Base-by-base conservation (phyloP, 1,139 yeast species). In the Scheffersomyces illinoinensis region DNA sequence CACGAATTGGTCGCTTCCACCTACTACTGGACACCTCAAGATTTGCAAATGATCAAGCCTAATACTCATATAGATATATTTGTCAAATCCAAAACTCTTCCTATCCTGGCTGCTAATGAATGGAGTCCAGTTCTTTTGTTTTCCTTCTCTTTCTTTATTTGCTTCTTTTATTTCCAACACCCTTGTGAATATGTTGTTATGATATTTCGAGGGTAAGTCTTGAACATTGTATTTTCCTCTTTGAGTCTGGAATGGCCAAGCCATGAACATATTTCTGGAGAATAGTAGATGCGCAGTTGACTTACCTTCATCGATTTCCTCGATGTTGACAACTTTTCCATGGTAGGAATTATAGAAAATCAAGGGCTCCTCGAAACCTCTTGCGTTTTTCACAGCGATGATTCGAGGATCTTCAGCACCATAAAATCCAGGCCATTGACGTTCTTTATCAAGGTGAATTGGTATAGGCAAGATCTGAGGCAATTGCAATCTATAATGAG, bases 41-140 rank as follows among this genome's bases (percentile, higher is more conserved):
- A 77, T 64, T 59, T 75, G 75, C 49, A 77, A 65, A 54, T 70
- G 65, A n/a, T 74, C 67, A 77, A 78, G 76, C 50, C 78, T 62
- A 59, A 76, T 76, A 17, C 77, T 69, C 53, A 77, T 72, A 56
- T 70, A 62, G n/a, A 77, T 56, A 23, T 57, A 60, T 52, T 67
- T 65, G 61, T 76, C 80, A 59, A 62, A 66, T n/a, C 64, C 65
- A 53, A 62, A 55, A 26, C 53, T 54, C 14, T 54, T 53, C 53
- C 75, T 64, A 20, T 64, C 66, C 1, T 49, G 33, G 18, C 63
- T 62, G 59, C 73, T 71, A 14, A 73, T 59, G 57, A 77, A 72
- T 1, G 82, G 82, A 3, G 81, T 75, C 82, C 82, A 77, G 61
- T 77, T 77, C 61, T 77, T 77, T 59, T 77, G 79, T 23, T 60